Evolutionary conservation across 116 monocot species (phyloP), one percentile per base, ranked within the genome.

Genomic region (Iris pallida): DNA sequence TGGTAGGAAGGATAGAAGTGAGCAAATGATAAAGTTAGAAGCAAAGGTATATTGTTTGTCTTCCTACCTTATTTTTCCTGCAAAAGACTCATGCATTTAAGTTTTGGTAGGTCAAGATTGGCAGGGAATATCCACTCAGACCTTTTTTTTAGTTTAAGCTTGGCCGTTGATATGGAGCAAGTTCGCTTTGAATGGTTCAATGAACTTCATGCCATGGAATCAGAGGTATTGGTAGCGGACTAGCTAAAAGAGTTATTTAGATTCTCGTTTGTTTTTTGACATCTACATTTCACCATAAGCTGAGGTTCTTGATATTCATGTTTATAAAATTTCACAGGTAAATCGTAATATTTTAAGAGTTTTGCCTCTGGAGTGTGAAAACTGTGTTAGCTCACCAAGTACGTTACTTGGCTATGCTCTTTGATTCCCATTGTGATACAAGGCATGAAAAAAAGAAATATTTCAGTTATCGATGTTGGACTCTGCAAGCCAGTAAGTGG

Each of bases 161-260:
- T 90, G 17, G 66, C 55, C 4, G 19, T 47, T 64, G 84, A 82
- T 58, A 51, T 44, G 40, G 30, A 57, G 49, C 59, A 82, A 70
- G 57, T 57, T 71, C 64, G 18, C 55, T 20, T 66, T 44, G 79
- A 70, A 42, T 93, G 78, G 81, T 84, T 78, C 49, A 98, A 93
- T 76, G 90, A 90, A 57, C 90, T 98, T 68, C 85, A 88, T 70
- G 83, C 88, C 55, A 98, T 98, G 85, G 98, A 98, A 81, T 83
- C 90, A 45, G 90, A 98, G 90, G 98, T 98, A 81, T 76, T 70
- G 43, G 14, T 47, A 6, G 75, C 69, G 2, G 16, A 69, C 47
- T 56, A 46, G 20, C 47, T 18, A 12, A 4, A 4, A 14, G 17
- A 16, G 9, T 16, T 65, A 47, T 65, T 65, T 4, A 8, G 17